Evolutionary conservation across 2,329 filamentous ascomycete species (phyloP), one percentile per base, ranked within the genome.

Genomic region (Mycosphaerella sp.): DNA sequence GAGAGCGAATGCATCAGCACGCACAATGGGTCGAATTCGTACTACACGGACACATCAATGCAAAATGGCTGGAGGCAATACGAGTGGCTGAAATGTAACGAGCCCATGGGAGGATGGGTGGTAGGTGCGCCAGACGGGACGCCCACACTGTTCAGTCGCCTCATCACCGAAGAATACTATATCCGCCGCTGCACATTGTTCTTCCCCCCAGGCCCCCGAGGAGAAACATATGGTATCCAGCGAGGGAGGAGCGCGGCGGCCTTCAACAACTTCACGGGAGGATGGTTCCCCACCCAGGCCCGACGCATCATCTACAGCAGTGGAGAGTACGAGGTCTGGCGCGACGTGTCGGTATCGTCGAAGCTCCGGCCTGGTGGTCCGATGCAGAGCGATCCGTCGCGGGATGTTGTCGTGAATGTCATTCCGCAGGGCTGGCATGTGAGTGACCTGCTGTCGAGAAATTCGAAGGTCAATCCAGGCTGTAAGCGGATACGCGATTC

Each of bases 1-100:
- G 28, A 30, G 6, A 30, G 6, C 10, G n/a, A n/a, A n/a, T 37
- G 35, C 14, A 6, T 5, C 12, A 37, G 35, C 35, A 37, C 71
- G 56, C 14, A 13, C 6, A 13, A 37, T 37, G 55, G 68, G 6
- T 70, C 67, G 16, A 78, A 69, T 54, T 69, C 74, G 0, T 56
- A 77, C 2, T 83, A 71, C 65, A 77, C 73, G 3, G 77, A 84
- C 62, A 66, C 62, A 14, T 82, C 82, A 61, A 48, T 60, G 0
- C 59, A 69, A 30, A 71, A 78, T 56, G n/a, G n/a, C n/a, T n/a
- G n/a, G n/a, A 67, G 78, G 0, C 77, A 80, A 54, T 84, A 79
- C 79, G 63, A 71, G 6, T 84, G 80, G 80, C 73, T 82, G 66
- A 70, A 75, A 1, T 84, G 81, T 71, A 83, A 84, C 61, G 78